Evolutionary conservation across 169 alveolate genomes (phyloP).

Genomic region (Plasmodium vinckei): DNA sequence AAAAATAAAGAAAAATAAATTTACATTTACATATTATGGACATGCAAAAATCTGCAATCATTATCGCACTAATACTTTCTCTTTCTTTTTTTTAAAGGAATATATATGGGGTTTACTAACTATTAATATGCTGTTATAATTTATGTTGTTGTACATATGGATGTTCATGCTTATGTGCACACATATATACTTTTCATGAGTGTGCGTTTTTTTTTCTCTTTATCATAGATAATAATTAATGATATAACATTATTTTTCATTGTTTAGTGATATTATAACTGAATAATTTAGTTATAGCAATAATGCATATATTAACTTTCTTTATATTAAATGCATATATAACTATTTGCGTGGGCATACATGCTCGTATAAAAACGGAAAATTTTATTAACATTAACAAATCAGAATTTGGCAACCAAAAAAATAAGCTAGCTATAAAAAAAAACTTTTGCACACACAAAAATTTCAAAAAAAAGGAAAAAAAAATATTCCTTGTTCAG

Average conservation of each 20-base stretch:
- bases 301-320: conserved; percentile 22
- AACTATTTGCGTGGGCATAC: conserved; percentile 28
- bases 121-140: not conserved
- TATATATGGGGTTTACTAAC: not conserved
- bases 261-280: not conserved
- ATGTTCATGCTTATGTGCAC: not conserved
- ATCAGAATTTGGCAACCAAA: not conserved
- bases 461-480: not conserved
- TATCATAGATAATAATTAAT: not conserved
- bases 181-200: not conserved
- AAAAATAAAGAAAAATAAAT: too few species aligned
- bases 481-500: conserved; percentile 11
- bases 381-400: conserved; percentile 15
- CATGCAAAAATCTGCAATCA: too few species aligned
- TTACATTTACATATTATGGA: too few species aligned
- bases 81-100: too few species aligned
- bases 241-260: not conserved
- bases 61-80: too few species aligned
- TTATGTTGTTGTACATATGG: not conserved
- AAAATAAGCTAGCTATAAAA: conserved; percentile 15
- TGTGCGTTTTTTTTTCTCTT: not conserved
- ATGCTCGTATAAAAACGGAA: conserved; percentile 20
- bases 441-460: conserved; percentile 10
- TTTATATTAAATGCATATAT: conserved; percentile 5
- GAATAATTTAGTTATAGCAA: not conserved